phyloP scores from a whole-genome alignment of 805 yeast genomes.

The Lipomyces yamanashiensis region DNA sequence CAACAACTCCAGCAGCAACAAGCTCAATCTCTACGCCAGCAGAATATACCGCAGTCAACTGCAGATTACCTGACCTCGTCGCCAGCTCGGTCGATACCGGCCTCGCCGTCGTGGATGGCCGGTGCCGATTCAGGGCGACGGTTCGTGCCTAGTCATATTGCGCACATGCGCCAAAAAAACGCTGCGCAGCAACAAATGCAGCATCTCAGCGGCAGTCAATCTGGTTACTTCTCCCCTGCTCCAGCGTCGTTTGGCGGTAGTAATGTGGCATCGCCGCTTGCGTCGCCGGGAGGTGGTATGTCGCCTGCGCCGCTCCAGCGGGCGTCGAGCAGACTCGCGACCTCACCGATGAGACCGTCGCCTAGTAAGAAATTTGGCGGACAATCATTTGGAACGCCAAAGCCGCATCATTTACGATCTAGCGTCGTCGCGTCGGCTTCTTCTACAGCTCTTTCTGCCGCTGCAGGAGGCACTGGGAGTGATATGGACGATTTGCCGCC shows the following conservation, averaged over 20 bases:
- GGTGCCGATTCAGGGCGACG: constrained; percentile 21
- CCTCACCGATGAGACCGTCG: constrained; percentile 1
- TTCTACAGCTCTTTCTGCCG: constrained; percentile 2
- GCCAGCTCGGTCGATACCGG: constrained; percentile 23
- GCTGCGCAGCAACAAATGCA: constrained; percentile 12
- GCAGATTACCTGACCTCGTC: constrained; percentile 19
- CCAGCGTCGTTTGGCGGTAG: constrained; percentile 1
- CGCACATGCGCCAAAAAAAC: constrained; percentile 30
- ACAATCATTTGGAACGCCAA: constrained; percentile 41
- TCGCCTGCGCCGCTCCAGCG: not conserved
- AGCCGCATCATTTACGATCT: constrained; percentile 27
- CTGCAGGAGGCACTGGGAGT: not conserved
- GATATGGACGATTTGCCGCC: constrained; percentile 31
- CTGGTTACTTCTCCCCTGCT: constrained; percentile 7
- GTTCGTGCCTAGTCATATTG: constrained; percentile 29
- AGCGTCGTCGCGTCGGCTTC: not conserved
- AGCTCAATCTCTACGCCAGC: constrained; percentile 26
- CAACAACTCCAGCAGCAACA: constrained; percentile 36
- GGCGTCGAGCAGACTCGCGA: not conserved
- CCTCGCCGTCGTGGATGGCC: constrained; percentile 26
- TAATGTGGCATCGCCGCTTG: constrained; percentile 19
- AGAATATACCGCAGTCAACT: constrained; percentile 30
- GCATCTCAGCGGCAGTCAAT: constrained; percentile 3
- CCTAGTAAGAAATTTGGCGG: constrained; percentile 28
- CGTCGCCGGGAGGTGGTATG: not conserved